A percentile compares a stretch with the other conserved stretches of the same genome.
phyloP scores from a whole-genome alignment of 2,329 filamentous ascomycete species.

The Aureobasidium sp. region DNA sequence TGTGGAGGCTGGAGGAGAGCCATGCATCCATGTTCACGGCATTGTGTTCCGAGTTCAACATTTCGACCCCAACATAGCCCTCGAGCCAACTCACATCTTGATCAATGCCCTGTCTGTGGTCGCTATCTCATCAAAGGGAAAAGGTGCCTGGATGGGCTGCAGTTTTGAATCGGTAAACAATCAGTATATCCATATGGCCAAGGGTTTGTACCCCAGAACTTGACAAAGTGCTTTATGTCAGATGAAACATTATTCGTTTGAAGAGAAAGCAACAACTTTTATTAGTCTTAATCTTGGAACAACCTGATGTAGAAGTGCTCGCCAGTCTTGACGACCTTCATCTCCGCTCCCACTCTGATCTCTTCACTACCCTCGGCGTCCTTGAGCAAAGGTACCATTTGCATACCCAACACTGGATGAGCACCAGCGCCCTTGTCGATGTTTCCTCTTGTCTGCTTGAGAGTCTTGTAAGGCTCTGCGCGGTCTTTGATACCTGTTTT shows the following conservation, averaged over 20 bases:
- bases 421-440: constrained; percentile 24
- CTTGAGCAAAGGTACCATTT: constrained; percentile 24
- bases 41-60: not conserved
- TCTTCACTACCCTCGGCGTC: constrained; percentile 29
- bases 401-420: constrained; percentile 25
- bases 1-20: not conserved
- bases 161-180: too few species aligned
- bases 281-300: constrained; percentile 6
- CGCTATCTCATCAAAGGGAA: not conserved
- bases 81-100: not conserved
- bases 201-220: too few species aligned
- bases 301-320: constrained; percentile 18
- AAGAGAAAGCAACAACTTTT: not conserved
- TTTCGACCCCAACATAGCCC: not conserved
- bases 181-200: too few species aligned
- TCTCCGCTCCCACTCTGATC: constrained; percentile 23
- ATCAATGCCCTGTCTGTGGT: not conserved
- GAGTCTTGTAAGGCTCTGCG: constrained; percentile 23
- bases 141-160: too few species aligned
- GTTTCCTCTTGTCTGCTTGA: constrained; percentile 20
- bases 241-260: too few species aligned
- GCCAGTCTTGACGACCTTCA: constrained; percentile 32
- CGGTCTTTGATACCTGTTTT: constrained; percentile 40
- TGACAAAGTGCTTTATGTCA: too few species aligned
- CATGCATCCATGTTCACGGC: not conserved